Base-by-base conservation (phyloP, 2,329 filamentous ascomycete genomes). In the Ceratocystis lukuohia region DNA sequence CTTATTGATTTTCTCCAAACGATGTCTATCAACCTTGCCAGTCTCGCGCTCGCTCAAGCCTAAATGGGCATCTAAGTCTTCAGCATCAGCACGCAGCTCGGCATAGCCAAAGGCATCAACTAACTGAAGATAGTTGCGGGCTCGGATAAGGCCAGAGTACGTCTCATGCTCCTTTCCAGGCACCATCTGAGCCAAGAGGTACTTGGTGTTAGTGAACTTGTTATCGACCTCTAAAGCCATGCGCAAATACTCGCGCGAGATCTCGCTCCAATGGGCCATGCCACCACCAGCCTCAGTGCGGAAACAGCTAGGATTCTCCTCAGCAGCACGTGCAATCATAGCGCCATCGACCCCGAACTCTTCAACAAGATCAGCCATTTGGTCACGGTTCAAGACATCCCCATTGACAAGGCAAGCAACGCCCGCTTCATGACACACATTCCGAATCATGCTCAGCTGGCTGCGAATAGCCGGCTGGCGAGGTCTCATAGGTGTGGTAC, bases 351-450 rank as follows among this genome's bases (percentile, higher is more conserved):
- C 89, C n/a, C 86, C 87, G 73, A 84, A 96, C 74, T 96, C 88
- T 30, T 82, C 72, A 69, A 91, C 87, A 5, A 99, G 80, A 68
- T 79, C 74, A 6, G 88, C 73, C 0, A 86, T 93, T 68, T 96
- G 80, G 63, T 90, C 88, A 65, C 89, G 84, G 46, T 80, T 84
- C 65, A 82, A 84, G 0, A 99, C 91, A 72, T 99, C 94, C 61
- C 94, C 94, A 73, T 99, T 99, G 86, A 97, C 92, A 50, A 97
- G 77, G 73, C 93, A 96, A 7, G 93, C 91, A 1, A 99, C 91
- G 33, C 93, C 93, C 10, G 86, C 86, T 70, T 91, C 86, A 69
- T 83, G 86, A 73, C 94, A 99, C 1, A 96, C 80, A 4, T 85
- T 79, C 0, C 84, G 88, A 61, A 99, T 82, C 89, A 96, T 96